Conservation (phyloP, 1,139 yeast genomes). For the Saccharomyces hybrid region DNA sequence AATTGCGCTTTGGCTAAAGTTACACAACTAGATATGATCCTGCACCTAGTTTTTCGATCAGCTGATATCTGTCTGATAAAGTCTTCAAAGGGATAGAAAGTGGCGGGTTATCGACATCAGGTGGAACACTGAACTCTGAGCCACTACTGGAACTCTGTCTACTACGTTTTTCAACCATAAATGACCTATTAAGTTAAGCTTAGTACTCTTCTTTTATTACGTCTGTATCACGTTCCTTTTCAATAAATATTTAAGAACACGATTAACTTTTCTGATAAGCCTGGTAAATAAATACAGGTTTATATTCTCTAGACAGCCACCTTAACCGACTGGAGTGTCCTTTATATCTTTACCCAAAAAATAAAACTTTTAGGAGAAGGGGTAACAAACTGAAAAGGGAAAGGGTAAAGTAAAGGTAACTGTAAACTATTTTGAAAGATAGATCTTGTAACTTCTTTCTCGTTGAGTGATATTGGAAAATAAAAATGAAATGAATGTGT, state of each 20-base stretch:
- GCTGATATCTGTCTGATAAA: constrained; percentile 40
- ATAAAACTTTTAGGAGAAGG: not conserved
- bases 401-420: not conserved
- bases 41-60: constrained; percentile 51
- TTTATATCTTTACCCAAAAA: not conserved
- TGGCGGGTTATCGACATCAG: constrained; percentile 35
- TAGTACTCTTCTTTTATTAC: not conserved
- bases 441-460: not conserved
- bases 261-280: not conserved
- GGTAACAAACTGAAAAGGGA: not conserved
- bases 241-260: not conserved
- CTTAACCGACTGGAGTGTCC: not conserved
- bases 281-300: not conserved
- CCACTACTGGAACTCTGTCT: constrained; percentile 2
- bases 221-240: not conserved
- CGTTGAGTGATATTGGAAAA: not conserved
- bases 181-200: not conserved
- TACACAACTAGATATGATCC: constrained; percentile 69
- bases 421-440: not conserved
- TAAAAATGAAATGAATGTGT: not conserved
- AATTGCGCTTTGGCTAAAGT: constrained; percentile 46
- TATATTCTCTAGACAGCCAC: not conserved
- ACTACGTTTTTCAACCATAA: not conserved
- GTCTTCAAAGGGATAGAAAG: constrained; percentile 38
- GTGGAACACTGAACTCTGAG: constrained; percentile 21